Conservation (phyloP, 768 basidiomycete genomes). For the Mycena haematopus region DNA sequence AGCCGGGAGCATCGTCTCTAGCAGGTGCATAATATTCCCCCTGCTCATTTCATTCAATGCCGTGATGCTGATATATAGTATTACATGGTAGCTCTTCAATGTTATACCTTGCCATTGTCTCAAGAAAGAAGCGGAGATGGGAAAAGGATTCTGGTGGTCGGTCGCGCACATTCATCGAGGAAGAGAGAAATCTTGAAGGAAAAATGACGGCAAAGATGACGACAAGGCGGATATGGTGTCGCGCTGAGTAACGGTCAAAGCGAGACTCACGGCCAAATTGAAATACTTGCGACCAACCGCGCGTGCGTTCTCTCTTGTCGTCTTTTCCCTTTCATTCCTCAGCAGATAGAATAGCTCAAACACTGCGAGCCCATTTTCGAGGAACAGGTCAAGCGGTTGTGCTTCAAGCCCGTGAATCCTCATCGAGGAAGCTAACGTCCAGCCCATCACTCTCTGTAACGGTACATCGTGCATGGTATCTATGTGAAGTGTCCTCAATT, state of each 20-base stretch:
- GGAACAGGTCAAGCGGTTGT: slow-evolving; percentile 93
- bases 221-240: slow-evolving; percentile 31
- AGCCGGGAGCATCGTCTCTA: too few relatives aligned
- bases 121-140: slow-evolving; percentile 76
- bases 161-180: slow-evolving; percentile 53
- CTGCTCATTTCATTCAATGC: too few relatives aligned
- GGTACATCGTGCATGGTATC: slow-evolving; percentile 49
- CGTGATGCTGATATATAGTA: too few relatives aligned
- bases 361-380: slow-evolving; percentile 96
- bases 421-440: slow-evolving; percentile 98
- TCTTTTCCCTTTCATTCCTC: slow-evolving; percentile 9
- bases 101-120: too few relatives aligned
- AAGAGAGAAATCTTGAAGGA: slow-evolving; percentile 58
- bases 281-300: too few relatives aligned
- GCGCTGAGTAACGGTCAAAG: not conserved
- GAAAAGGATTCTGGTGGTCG: slow-evolving; percentile 67
- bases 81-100: too few relatives aligned
- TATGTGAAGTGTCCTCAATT: slow-evolving; percentile 6
- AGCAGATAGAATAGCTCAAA: slow-evolving; percentile 93
- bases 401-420: slow-evolving; percentile 93
- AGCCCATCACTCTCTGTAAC: slow-evolving; percentile 94
- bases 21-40: too few relatives aligned
- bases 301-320: slow-evolving; percentile 3
- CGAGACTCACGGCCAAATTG: not conserved
- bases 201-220: slow-evolving; percentile 49